Evolutionary conservation across 208 protist species (phyloP), one percentile per base, ranked within the genome.

Genomic region (Leishmania gerbilli): DNA sequence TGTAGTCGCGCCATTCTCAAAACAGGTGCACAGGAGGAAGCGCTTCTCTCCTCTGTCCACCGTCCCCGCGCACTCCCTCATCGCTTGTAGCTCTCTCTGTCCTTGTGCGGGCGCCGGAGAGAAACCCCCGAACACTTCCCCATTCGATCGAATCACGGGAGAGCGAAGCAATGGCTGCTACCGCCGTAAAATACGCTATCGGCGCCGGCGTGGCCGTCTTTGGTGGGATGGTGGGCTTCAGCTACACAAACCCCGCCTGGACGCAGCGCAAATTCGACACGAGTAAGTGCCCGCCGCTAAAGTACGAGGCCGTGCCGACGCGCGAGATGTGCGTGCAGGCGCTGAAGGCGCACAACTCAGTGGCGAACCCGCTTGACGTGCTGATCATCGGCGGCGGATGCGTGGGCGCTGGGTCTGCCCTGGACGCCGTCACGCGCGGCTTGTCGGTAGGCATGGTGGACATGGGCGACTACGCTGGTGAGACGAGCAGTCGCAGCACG

Each of bases 371-470:
- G 65, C 91, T 98, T 74, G 98, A 99, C 81, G 87, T 99, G 31
- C 84, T 99, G 15, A 93, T 99, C 31, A 96, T 99, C 76, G 98
- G 98, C 76, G 98, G 98, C 78, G 98, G 99, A 58, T 98, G 97
- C 58, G 98, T 99, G 5, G 99, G 99, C 55, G 85, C 90, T 45
- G 98, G 97, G 55, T 84, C 93, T 1, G 98, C 98, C 21, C 87
- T 99, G 17, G 99, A 99, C 87, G 97, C 97, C 3, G 84, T 89
- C 53, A 97, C 93, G 24, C 93, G 99, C 77, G 99, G 99, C 42
- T 87, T 99, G 31, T 89, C 87, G 7, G 94, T 98, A 1, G 97
- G 96, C 31, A 84, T 99, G 69, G 92, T 99, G 62, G 98, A 99
- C 81, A 94, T 94, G 87, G 90, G 97, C 81, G 98, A 99, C 91